Percentiles rank a stretch among this genome's conserved stretches.
Conservation (phyloP, 2,329 filamentous ascomycete species). For the Coleophoma cylindrospora region DNA sequence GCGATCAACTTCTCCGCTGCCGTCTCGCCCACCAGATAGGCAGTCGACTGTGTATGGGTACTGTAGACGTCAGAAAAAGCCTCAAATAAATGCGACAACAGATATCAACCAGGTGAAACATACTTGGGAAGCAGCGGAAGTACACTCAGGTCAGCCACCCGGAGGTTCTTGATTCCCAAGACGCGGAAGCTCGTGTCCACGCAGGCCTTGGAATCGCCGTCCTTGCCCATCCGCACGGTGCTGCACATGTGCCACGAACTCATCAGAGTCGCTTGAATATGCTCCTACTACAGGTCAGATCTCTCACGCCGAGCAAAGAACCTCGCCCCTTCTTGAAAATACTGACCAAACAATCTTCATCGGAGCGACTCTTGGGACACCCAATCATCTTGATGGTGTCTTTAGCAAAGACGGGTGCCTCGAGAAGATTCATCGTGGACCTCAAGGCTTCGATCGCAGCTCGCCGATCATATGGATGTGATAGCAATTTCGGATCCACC, state of each 20-base stretch:
- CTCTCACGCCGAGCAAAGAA: no score
- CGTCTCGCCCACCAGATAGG: conserved; percentile 47
- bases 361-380: conserved; percentile 39
- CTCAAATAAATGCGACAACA: conserved; percentile 30
- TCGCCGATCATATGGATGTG: conserved; percentile 48
- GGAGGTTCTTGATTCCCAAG: conserved; percentile 40
- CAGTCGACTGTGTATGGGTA: conserved; percentile 46
- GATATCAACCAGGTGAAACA: conserved; percentile 18
- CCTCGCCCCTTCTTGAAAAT: background rate
- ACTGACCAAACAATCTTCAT: conserved; percentile 42
- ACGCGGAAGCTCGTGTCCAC: conserved; percentile 46
- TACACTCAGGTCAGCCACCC: conserved; percentile 46
- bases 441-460: conserved; percentile 42
- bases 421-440: conserved; percentile 34
- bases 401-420: conserved; percentile 38
- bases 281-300: conserved; percentile 18
- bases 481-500: conserved; percentile 48
- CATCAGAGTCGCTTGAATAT: conserved; percentile 37
- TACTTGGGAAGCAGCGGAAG: conserved; percentile 44
- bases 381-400: conserved; percentile 35
- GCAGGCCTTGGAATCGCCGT: conserved; percentile 33
- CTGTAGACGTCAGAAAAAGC: conserved; percentile 22
- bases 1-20: conserved; percentile 43
- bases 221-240: conserved; percentile 51
- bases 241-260: conserved; percentile 52